Conservation (phyloP, 2,329 filamentous ascomycete genomes). For the Xylaria sp. region DNA sequence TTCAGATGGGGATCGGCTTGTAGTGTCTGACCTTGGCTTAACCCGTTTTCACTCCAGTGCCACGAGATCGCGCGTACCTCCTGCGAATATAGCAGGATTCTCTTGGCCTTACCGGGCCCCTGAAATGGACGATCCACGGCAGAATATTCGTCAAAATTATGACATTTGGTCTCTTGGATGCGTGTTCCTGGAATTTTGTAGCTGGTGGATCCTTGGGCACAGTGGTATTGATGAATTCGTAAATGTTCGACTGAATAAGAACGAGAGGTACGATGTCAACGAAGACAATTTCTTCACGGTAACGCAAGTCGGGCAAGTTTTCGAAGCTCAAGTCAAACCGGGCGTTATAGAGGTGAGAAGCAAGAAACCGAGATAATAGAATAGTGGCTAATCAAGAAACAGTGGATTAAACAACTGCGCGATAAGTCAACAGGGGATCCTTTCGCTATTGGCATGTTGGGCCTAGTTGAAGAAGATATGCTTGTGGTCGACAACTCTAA, state of each 20-base stretch:
- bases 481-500: conserved; percentile 15
- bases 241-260: not conserved
- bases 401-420: conserved; percentile 16
- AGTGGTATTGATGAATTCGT: not conserved
- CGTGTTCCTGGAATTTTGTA: conserved; percentile 23
- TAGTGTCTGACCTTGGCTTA: conserved; percentile 25
- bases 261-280: not conserved
- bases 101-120: conserved; percentile 10
- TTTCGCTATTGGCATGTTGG: conserved; percentile 13
- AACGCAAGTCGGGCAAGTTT: conserved; percentile 3
- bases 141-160: conserved; percentile 17
- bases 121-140: conserved; percentile 12
- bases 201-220: conserved; percentile 15
- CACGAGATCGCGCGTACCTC: conserved; percentile 18
- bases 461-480: conserved; percentile 17
- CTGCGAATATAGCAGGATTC: conserved; percentile 5
- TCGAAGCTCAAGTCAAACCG: conserved; percentile 4
- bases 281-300: not conserved
- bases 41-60: conserved; percentile 18
- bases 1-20: conserved; percentile 5
- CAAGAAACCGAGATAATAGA: not conserved
- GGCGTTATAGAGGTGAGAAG: conserved; percentile 3
- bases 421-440: not conserved
- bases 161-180: conserved; percentile 30
- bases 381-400: not conserved